Evolutionary conservation across 345 rosid genomes (phyloP).

Genomic region (Pugionium dolabratum): DNA sequence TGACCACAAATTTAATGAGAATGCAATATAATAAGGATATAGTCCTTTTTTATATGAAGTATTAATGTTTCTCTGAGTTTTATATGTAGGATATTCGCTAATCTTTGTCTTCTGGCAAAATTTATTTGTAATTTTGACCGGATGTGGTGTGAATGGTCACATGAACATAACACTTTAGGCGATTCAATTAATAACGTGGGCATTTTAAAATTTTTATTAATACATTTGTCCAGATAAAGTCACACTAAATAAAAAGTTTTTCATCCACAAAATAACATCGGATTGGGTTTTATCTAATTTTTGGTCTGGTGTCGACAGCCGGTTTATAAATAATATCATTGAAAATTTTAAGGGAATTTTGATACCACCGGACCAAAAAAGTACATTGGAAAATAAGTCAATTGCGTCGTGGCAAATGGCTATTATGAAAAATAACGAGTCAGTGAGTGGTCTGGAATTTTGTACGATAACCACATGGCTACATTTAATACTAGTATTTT

Average conservation of each 20-base stretch:
- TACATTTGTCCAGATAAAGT: not conserved
- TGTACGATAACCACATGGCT: constrained; percentile 27
- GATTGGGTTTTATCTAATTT: too few relatives aligned
- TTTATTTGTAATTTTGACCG: not conserved
- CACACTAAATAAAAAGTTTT: too few relatives aligned
- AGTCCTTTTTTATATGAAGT: not conserved
- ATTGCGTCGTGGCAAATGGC: constrained; percentile 14
- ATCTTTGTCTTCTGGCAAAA: not conserved
- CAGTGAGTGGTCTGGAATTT: not conserved
- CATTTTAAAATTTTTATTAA: not conserved
- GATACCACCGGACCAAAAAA: not conserved
- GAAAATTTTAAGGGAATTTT: too few relatives aligned
- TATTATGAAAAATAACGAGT: constrained; percentile 19
- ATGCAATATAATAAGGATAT: not conserved
- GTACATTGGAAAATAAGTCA: constrained; percentile 23
- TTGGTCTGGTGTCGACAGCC: too few relatives aligned
- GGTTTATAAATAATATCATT: too few relatives aligned
- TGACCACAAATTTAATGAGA: not conserved
- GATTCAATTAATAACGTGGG: not conserved
- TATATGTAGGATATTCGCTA: too few relatives aligned
- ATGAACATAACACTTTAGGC: not conserved
- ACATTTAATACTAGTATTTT: constrained; percentile 9
- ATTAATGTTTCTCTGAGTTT: not conserved
- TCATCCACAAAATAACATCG: too few relatives aligned
- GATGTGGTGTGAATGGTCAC: not conserved